Base-by-base conservation (phyloP, 225 moss, liverwort and hornwort species). In the Ulota crispa region DNA sequence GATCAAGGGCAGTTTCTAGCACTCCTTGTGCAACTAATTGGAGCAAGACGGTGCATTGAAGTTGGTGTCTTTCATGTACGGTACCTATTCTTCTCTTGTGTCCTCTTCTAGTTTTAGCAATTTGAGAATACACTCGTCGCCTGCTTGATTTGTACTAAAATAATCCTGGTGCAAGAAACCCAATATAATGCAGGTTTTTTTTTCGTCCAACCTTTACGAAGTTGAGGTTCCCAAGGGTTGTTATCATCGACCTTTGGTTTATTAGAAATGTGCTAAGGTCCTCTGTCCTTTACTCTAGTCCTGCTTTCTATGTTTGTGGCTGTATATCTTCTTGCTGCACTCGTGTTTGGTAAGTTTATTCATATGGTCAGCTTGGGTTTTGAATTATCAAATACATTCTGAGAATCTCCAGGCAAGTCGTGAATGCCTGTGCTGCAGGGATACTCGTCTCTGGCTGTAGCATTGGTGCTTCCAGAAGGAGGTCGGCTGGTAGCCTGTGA, bases 1-100 rank as follows among this genome's bases (percentile, higher is more conserved):
- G 96, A 96, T 84, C 96, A 99, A 85, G 99, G 88, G 37, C 99
- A 99, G 83, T 87, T 99, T 76, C 73, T 99, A 85, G 99, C 96
- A 39, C 88, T 96, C 89, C 86, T 99, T 72, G 99, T 92, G 74
- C 94, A 88, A 76, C 82, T 99, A 62, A 95, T 95, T 60, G 96
- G 99, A 80, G 99, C 99, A 26, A 81, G 83, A 61, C 89, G 89
- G 28, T 99, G 99, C 89, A 96, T 99, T 66, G 96, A 99, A 89
- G 99, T 99, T 76, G 99, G 96, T 67, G 99, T 99, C 65, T 99
- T 94, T 72, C 87, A 88, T 66, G 97, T 97, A 91, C 66, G 92
- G 61, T 54, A 26, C 67, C 61, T 18, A 31, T 43, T 54, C 60
- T 60, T 80, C 31, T 20, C 76, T 41, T 70, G 13, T 42, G 21